Evolutionary conservation across 805 yeast genomes (phyloP), one percentile per base, ranked within the genome.

Genomic region (Barnettozyma sp.): DNA sequence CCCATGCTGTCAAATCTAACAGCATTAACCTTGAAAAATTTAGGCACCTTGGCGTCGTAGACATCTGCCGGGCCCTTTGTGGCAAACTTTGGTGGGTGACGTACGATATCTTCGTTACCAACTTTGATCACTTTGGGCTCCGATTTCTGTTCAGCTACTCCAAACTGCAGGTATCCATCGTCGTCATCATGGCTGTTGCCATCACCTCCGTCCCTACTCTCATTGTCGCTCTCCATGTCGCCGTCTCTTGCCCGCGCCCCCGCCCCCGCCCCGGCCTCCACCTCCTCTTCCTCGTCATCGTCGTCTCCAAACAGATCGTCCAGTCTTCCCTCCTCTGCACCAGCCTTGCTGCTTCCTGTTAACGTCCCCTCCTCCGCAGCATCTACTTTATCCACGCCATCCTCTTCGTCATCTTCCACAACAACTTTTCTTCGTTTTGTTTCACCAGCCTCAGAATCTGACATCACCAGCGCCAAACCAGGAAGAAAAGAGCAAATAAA

Each of bases 1-100:
- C 58, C 61, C 26, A 66, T 76, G 59, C 92, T 85, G 45, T 87
- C 94, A 58, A 90, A 92, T 25, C 95, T 94, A 42, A 75, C 73
- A 2, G 96, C 82, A 42, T 87, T 94, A 22, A 88, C 76, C 36
- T 74, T 76, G 39, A 92, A 61, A 50, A 84, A 90, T 15, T 85
- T 78, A 2, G 98, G 98, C 41, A 88, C 62, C 43, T 82, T 80
- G 34, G 82, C 73, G 43, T 62, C 60, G 55, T 66, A 53, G 47
- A 68, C 45, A 51, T 65, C 26, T 39, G 60, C 24, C 36, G 62
- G 53, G 9, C 30, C 26, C 51, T 70, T 43, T 50, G 53, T 54
- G 2, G 63, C 56, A 13, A 52, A 50, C 14, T 58, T 59, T 10
- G 52, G 47, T 5, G 63, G 59, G 15, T 52, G 54, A 38, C 68